phyloP scores from a whole-genome alignment of 2,329 filamentous ascomycete species.

The Apiospora aurea region DNA sequence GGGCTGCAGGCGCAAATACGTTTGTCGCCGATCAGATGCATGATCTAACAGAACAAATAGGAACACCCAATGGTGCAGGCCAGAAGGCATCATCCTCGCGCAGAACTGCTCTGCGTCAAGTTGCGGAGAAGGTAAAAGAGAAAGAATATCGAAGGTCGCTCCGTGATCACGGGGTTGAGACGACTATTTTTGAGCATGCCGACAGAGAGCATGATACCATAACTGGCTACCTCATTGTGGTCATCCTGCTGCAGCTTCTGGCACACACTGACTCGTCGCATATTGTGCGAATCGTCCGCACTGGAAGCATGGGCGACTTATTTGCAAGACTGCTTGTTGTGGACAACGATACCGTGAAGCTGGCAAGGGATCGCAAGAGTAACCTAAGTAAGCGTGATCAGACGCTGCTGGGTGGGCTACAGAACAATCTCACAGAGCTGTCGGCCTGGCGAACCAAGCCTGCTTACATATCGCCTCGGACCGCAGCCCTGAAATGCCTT shows the following conservation, averaged over 20 bases:
- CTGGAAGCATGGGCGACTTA: conserved; percentile 61
- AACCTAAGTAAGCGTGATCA: conserved; percentile 75
- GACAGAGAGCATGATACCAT: conserved; percentile 66
- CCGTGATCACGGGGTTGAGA: conserved; percentile 75
- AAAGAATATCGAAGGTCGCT: conserved; percentile 74
- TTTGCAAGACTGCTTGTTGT: conserved; percentile 62
- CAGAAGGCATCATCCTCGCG: conserved; percentile 57
- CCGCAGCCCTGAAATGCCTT: conserved; percentile 68
- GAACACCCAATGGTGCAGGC: conserved; percentile 48
- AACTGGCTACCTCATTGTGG: conserved; percentile 68
- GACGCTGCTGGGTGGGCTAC: conserved; percentile 61
- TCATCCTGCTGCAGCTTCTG: conserved; percentile 69
- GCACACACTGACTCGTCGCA: conserved; percentile 66
- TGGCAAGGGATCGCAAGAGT: conserved; percentile 69
- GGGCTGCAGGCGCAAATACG: conserved; percentile 71
- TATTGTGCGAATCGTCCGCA: conserved; percentile 62
- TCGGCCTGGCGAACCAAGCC: conserved; percentile 67
- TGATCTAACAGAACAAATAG: conserved; percentile 68
- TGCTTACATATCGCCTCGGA: conserved; percentile 64
- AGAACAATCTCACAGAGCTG: conserved; percentile 58
- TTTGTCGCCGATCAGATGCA: conserved; percentile 71
- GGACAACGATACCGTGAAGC: conserved; percentile 61
- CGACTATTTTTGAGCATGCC: conserved; percentile 69
- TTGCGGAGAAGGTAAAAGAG: conserved; percentile 65
- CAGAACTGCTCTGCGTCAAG: conserved; percentile 65